Conservation (phyloP, 1,284 basidiomycete species). For the Rhodotorula sp. region DNA sequence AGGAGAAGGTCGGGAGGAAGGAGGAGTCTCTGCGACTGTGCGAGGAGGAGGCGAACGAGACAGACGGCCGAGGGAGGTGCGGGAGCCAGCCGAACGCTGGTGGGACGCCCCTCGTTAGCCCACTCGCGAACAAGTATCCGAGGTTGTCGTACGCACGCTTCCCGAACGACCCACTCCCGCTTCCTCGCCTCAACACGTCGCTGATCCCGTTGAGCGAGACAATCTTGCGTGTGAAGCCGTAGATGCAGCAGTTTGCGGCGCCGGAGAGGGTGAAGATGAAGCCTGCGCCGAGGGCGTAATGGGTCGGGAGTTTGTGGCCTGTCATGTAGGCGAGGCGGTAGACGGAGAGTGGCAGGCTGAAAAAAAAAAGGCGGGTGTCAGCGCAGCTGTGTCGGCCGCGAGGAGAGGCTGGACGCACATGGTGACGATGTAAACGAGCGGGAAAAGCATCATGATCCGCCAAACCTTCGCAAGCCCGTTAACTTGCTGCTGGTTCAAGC, state of each 20-base stretch:
- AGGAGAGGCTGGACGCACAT: slow-evolving; percentile 4
- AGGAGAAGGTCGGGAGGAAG: not conserved
- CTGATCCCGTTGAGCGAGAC: slow-evolving; percentile 16
- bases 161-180: not conserved
- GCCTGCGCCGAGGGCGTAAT: slow-evolving; percentile 20
- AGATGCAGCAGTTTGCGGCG: slow-evolving; percentile 17
- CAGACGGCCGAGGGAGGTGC: not conserved
- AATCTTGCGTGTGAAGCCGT: slow-evolving; percentile 26
- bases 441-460: slow-evolving; percentile 20
- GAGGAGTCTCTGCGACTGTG: no score
- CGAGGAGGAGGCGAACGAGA: not conserved
- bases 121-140: not conserved
- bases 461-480: not conserved
- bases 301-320: not conserved
- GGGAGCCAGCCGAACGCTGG: not conserved
- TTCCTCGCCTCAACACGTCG: not conserved
- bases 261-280: slow-evolving; percentile 25
- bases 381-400: no score
- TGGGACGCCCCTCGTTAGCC: not conserved
- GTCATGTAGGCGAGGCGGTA: slow-evolving; percentile 24
- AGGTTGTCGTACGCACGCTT: not conserved
- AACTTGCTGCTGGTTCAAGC: not conserved
- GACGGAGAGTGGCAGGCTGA: slow-evolving; percentile 14
- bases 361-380: not conserved
- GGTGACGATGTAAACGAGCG: slow-evolving; percentile 20